Evolutionary conservation across 768 basidiomycete species (phyloP).

Genomic region (Mycena kentingensis): DNA sequence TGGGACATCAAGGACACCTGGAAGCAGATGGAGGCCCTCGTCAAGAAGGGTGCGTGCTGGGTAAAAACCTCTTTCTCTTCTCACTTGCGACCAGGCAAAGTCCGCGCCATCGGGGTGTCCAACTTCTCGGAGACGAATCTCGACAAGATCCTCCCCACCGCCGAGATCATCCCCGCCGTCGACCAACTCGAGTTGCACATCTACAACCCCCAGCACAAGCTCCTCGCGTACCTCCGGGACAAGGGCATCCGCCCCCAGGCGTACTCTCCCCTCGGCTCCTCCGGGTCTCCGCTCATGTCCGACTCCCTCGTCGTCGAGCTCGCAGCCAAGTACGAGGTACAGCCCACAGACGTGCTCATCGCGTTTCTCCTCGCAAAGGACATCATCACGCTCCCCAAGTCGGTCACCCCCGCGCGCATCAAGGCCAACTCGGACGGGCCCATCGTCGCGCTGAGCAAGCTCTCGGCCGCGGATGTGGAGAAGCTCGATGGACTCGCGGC

Average conservation of each 20-base stretch:
- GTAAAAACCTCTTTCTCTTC: conserved; percentile 10
- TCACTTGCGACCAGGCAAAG: conserved; percentile 53
- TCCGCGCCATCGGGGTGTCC: conserved; percentile 69
- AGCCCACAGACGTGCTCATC: conserved; percentile 59
- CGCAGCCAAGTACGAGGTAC: conserved; percentile 56
- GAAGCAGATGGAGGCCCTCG: conserved; percentile 78
- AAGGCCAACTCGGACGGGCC: conserved; percentile 57
- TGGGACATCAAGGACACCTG: conserved; percentile 77
- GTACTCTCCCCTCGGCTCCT: conserved; percentile 79
- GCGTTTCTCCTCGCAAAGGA: conserved; percentile 68
- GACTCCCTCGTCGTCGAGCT: conserved; percentile 64
- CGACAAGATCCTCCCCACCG: conserved; percentile 67
- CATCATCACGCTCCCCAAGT: conserved; percentile 72
- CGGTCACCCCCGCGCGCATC: conserved; percentile 72
- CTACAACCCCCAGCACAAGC: conserved; percentile 74
- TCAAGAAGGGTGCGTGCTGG: conserved; percentile 54
- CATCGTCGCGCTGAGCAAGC: conserved; percentile 44
- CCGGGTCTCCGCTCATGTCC: conserved; percentile 61
- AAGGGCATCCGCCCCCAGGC: conserved; percentile 75
- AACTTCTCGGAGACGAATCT: conserved; percentile 73
- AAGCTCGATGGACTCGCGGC: conserved; percentile 59
- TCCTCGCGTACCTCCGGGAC: conserved; percentile 60
- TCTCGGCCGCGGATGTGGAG: conserved; percentile 54
- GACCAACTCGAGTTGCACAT: conserved; percentile 76
- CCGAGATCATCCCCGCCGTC: conserved; percentile 69